Evolutionary conservation across 2,329 filamentous ascomycete species (phyloP), one percentile per base, ranked within the genome.

Genomic region (Cadophora luteo-olivacea): DNA sequence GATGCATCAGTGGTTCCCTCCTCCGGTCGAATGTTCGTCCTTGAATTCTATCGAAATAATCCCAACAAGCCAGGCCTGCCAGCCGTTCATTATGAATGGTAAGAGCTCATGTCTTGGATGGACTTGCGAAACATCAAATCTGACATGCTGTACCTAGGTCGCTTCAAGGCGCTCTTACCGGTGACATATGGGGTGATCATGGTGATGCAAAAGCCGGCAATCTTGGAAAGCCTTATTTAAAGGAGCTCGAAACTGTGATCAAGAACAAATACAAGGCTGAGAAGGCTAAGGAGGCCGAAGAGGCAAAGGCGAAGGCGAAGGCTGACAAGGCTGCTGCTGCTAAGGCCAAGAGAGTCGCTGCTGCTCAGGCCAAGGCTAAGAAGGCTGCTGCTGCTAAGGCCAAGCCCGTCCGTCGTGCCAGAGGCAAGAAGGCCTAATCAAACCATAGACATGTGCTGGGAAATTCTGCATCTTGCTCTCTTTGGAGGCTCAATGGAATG

Each of bases 11-110:
- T n/a, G n/a, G n/a, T n/a, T n/a, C n/a, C n/a, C n/a, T n/a, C n/a
- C n/a, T n/a, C n/a, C n/a, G n/a, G n/a, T n/a, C n/a, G n/a, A n/a
- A n/a, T n/a, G n/a, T n/a, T n/a, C n/a, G n/a, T n/a, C n/a, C n/a
- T n/a, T 32, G 1, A 61, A 1, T 70, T 67, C 61, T 70, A 65
- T 32, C 11, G 25, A 9, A 24, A 49, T 1, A 58, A 68, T n/a
- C 33, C 33, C 5, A 25, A 60, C 4, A 58, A 60, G n/a, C 52
- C 33, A 48, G 69, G 69, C n/a, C 61, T 61, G 38, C 9, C 61
- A 12, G 19, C 29, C 25, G 55, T 69, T 16, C 41, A 61, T 25
- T n/a, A 49, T 6, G 52, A 68, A 11, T 69, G 67, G 69, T 49
- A 19, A 45, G 41, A 45, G 3, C 3, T 16, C 12, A 45, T 19